phyloP scores from a whole-genome alignment of 1,139 yeast species.

The Yamadazyma buinensis region DNA sequence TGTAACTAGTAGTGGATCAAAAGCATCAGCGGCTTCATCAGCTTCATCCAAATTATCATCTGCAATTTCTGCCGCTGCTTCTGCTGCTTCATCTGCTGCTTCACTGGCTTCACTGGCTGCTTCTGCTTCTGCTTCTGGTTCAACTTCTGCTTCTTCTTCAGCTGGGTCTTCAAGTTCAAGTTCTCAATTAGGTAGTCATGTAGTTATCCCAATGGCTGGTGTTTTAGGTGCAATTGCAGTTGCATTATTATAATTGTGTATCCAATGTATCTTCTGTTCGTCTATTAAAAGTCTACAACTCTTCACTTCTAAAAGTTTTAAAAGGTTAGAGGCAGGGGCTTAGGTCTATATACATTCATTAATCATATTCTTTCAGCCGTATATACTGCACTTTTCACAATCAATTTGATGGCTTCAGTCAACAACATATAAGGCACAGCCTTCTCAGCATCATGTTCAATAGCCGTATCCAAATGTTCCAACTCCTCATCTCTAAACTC shows the following conservation, averaged over 20 bases:
- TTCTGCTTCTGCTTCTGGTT: background rate
- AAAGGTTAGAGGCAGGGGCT: too few relatives aligned
- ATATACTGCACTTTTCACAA: slow-evolving; percentile 87
- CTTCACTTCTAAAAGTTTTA: too few relatives aligned
- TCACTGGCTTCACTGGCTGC: too few relatives aligned
- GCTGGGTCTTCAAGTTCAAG: background rate
- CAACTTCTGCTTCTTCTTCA: background rate
- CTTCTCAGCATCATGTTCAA: slow-evolving; percentile 83
- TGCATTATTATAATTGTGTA: too few relatives aligned
- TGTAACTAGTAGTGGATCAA: background rate
- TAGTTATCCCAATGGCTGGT: slow-evolving; percentile 4
- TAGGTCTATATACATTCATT: background rate
- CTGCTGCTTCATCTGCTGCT: background rate
- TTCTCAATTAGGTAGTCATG: slow-evolving; percentile 1
- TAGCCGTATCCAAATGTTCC: slow-evolving; percentile 93
- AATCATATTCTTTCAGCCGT: slow-evolving; percentile 73
- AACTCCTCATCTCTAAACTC: slow-evolving; percentile 91
- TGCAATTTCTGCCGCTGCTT: slow-evolving; percentile 1
- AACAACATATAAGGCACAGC: slow-evolving; percentile 89
- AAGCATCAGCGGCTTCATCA: background rate
- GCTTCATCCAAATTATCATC: slow-evolving; percentile 1
- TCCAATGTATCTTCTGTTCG: too few relatives aligned
- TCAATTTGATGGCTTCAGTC: slow-evolving; percentile 80
- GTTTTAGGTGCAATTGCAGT: slow-evolving; percentile 4
- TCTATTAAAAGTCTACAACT: too few relatives aligned